Evolutionary conservation across 2,329 filamentous ascomycete genomes (phyloP).

Genomic region (Neofusicoccum laricinum): DNA sequence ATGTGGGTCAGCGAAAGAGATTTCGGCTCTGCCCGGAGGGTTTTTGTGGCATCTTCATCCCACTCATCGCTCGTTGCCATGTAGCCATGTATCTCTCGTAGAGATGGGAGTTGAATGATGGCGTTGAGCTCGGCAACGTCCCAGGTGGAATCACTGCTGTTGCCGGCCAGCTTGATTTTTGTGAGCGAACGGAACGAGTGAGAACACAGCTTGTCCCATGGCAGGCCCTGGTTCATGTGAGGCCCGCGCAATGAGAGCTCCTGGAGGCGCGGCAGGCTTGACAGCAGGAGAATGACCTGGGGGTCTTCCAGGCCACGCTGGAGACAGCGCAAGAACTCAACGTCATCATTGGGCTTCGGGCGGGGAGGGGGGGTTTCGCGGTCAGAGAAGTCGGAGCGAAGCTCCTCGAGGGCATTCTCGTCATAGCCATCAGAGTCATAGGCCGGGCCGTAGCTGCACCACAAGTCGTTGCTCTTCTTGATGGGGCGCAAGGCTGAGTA

Average conservation of each 20-base stretch:
- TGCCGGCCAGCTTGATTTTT: neutral
- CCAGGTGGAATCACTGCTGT: neutral
- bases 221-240: neutral
- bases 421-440: neutral
- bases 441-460: neutral
- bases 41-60: neutral
- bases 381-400: neutral
- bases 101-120: neutral
- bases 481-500: neutral
- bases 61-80: neutral
- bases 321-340: constrained; percentile 1
- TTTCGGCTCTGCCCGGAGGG: neutral
- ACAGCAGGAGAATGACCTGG: constrained; percentile 5
- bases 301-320: neutral
- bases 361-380: neutral
- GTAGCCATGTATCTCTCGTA: constrained; percentile 6
- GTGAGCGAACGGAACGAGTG: neutral
- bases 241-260: neutral
- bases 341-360: neutral
- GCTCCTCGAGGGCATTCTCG: neutral
- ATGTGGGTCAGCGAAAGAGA: constrained; percentile 10
- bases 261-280: constrained; percentile 1
- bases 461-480: neutral
- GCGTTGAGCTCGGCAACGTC: neutral
- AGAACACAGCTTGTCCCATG: neutral